Percentiles rank a stretch among this genome's conserved stretches.
These are phyloP conservation scores for Medicago arabica DNA, from an alignment of 306 rosid species.

Conservation along the genomic window DNA sequence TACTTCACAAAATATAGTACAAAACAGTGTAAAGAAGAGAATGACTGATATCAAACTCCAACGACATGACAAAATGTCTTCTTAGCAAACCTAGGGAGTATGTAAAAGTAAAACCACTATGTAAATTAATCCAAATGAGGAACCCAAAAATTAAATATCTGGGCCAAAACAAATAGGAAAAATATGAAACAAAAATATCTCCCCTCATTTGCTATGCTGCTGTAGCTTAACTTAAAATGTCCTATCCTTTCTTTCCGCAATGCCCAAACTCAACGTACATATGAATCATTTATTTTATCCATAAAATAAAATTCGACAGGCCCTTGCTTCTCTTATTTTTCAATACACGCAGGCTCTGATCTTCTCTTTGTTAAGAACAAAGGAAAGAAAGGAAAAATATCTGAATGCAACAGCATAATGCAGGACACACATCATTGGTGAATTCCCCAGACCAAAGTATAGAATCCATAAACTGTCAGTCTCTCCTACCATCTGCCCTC, in stretches of 20 bases:
- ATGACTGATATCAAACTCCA: constrained; percentile 37
- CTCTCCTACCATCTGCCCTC: constrained; percentile 50
- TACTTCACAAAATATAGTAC: constrained; percentile 45
- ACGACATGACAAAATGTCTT: constrained; percentile 36
- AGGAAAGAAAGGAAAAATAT: constrained; percentile 57
- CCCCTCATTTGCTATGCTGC: constrained; percentile 59
- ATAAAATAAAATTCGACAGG: constrained; percentile 47
- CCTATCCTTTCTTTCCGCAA: constrained; percentile 57
- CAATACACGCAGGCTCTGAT: constrained; percentile 53
- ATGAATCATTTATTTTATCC: constrained; percentile 53
- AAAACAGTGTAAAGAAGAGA: constrained; percentile 32
- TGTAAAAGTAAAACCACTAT: constrained; percentile 42
- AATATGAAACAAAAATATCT: constrained; percentile 41
- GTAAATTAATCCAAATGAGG: constrained; percentile 48
- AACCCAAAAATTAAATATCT: constrained; percentile 46
- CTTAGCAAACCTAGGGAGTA: constrained; percentile 44
- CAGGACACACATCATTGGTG: constrained; percentile 43
- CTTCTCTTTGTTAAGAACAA: constrained; percentile 51
- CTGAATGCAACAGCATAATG: constrained; percentile 51
- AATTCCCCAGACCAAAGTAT: constrained; percentile 60
- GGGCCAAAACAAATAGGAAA: constrained; percentile 41
- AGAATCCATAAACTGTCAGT: constrained; percentile 49
- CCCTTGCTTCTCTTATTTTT: constrained; percentile 57
- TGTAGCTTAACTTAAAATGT: constrained; percentile 43
- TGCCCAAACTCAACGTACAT: constrained; percentile 45